phyloP scores from a whole-genome alignment of 495 filamentous ascomycete genomes.

The Bacidia gigantensis region DNA sequence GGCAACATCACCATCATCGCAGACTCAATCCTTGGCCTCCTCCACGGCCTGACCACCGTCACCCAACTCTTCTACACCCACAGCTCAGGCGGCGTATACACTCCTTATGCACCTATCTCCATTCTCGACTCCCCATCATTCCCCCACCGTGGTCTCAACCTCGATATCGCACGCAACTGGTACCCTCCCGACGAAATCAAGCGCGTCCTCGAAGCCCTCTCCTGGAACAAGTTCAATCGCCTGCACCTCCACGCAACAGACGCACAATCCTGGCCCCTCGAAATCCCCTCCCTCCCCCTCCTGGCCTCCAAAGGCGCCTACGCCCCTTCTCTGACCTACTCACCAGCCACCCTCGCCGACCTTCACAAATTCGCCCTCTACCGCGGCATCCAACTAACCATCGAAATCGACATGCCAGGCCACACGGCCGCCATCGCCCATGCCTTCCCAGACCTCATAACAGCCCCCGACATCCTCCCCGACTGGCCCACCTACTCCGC shows the following conservation, averaged over 20 bases:
- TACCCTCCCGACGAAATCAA: slow-evolving; percentile 48
- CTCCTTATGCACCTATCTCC: slow-evolving; percentile 13
- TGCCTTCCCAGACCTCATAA: slow-evolving; percentile 58
- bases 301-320: slow-evolving; percentile 60
- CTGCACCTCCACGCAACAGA: slow-evolving; percentile 71
- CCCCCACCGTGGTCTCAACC: slow-evolving; percentile 55
- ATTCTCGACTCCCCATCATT: slow-evolving; percentile 16
- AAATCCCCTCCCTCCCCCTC: slow-evolving; percentile 57
- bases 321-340: slow-evolving; percentile 43
- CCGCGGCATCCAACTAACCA: slow-evolving; percentile 55
- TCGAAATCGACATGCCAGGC: slow-evolving; percentile 74
- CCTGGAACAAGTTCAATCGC: slow-evolving; percentile 67
- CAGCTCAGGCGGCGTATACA: slow-evolving; percentile 10
- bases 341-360: slow-evolving; percentile 41
- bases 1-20: slow-evolving; percentile 32
- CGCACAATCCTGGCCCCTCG: slow-evolving; percentile 72
- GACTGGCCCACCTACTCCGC: slow-evolving; percentile 51
- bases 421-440: slow-evolving; percentile 53
- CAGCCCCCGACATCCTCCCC: slow-evolving; percentile 54
- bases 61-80: slow-evolving; percentile 32
- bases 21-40: slow-evolving; percentile 38
- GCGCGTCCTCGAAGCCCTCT: slow-evolving; percentile 55
- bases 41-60: slow-evolving; percentile 47
- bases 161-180: slow-evolving; percentile 58
- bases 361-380: slow-evolving; percentile 53